phyloP scores from a whole-genome alignment of 129 eudicot genomes.

The Artemisia tridentata region DNA sequence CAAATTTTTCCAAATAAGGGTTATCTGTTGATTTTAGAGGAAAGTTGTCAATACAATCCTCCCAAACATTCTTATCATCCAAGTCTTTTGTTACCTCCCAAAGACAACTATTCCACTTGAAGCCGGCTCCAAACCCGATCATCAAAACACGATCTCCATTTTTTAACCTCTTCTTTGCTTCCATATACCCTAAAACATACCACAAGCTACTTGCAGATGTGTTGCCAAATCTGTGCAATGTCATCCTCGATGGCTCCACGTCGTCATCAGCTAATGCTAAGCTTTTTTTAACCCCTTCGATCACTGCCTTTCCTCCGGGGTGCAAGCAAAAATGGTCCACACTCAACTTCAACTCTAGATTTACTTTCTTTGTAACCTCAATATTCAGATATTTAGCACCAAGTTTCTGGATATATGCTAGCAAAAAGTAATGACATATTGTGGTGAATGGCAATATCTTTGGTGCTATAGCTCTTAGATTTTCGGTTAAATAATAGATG shows the following conservation, averaged over 20 bases:
- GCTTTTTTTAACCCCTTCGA: slow-evolving; percentile 41
- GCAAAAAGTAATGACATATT: slow-evolving; percentile 17
- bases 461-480: slow-evolving; percentile 36
- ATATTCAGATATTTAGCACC: slow-evolving; percentile 14
- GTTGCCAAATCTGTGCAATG: slow-evolving; percentile 45
- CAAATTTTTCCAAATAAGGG: slow-evolving; percentile 40
- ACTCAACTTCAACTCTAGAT: slow-evolving; percentile 38
- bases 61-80: slow-evolving; percentile 38
- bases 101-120: slow-evolving; percentile 61
- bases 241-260: slow-evolving; percentile 48
- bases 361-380: slow-evolving; percentile 17
- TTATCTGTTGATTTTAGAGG: slow-evolving; percentile 32
- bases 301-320: slow-evolving; percentile 47
- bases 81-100: slow-evolving; percentile 42
- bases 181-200: slow-evolving; percentile 51
- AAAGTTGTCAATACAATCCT: slow-evolving; percentile 29
- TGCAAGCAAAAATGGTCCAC: slow-evolving; percentile 54
- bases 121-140: slow-evolving; percentile 61
- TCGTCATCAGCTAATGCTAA: slow-evolving; percentile 30
- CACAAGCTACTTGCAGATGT: slow-evolving; percentile 48
- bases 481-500: no score
- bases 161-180: slow-evolving; percentile 35
- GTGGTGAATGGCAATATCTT: slow-evolving; percentile 36
- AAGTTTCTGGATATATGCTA: slow-evolving; percentile 26
- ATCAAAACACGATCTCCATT: slow-evolving; percentile 42